phyloP scores from a whole-genome alignment of 768 basidiomycete species.

The Mrakia frigida region DNA sequence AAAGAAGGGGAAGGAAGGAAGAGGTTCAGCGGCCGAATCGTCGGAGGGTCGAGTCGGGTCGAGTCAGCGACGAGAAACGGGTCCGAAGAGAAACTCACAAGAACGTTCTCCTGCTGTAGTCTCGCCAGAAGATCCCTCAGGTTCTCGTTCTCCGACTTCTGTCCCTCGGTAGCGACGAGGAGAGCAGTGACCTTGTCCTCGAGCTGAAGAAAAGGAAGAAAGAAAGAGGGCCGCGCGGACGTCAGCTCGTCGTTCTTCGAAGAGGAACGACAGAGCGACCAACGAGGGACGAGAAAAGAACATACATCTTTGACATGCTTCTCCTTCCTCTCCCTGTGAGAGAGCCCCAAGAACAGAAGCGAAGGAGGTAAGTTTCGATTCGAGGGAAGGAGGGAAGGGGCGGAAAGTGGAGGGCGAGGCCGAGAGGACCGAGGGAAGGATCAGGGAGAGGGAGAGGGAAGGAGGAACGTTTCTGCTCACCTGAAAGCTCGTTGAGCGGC shows the following conservation, averaged over 20 bases:
- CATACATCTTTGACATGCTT: constrained; percentile 93
- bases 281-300: constrained; percentile 33
- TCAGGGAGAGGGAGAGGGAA: neutral
- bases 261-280: neutral
- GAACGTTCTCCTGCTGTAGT: constrained; percentile 70
- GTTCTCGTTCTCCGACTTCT: constrained; percentile 77
- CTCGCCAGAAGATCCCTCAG: constrained; percentile 76
- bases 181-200: constrained; percentile 86
- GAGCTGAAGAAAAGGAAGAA: constrained; percentile 52
- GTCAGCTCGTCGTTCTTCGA: neutral
- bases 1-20: neutral
- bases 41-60: too few species aligned
- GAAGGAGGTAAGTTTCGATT: neutral
- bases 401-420: neutral
- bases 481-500: constrained; percentile 89
- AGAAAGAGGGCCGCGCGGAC: neutral
- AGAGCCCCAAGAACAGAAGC: neutral
- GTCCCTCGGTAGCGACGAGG: constrained; percentile 70
- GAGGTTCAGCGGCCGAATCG: neutral
- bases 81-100: constrained; percentile 6
- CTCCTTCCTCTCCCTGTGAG: constrained; percentile 76
- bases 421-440: too few species aligned
- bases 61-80: too few species aligned
- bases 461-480: neutral
- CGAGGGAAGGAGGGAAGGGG: neutral